Evolutionary conservation across 176 grass and related monocot genomes (phyloP).

Genomic region (Oryza brachyantha): DNA sequence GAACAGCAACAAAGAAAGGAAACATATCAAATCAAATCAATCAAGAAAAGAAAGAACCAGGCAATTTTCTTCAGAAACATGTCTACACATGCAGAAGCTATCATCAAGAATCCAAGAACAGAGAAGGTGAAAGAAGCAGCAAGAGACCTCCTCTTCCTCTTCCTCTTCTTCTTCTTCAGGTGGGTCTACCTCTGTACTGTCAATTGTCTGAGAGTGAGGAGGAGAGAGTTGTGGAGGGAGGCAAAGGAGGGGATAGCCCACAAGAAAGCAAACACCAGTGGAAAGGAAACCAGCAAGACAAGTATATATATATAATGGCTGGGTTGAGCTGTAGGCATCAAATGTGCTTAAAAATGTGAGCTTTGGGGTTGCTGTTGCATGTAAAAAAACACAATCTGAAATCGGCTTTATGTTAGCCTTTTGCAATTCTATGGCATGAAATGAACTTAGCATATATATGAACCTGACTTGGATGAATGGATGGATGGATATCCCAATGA

Average conservation of each 20-base stretch:
- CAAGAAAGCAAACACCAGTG: slow-evolving; percentile 33
- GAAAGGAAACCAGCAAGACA: no score
- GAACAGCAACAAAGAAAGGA: background rate
- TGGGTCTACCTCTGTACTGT: slow-evolving; percentile 37
- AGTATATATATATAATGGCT: slow-evolving; percentile 30
- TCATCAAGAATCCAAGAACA: slow-evolving; percentile 18
- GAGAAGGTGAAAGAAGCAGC: background rate
- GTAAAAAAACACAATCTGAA: slow-evolving; percentile 29
- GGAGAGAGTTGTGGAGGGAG: slow-evolving; percentile 24
- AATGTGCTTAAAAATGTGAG: slow-evolving; percentile 26
- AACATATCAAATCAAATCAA: background rate
- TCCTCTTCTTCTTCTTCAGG: background rate
- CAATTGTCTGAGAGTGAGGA: slow-evolving; percentile 12
- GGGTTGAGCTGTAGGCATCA: slow-evolving; percentile 39
- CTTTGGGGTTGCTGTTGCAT: slow-evolving; percentile 22
- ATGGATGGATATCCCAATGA: slow-evolving; percentile 57
- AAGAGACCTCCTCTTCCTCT: slow-evolving; percentile 28
- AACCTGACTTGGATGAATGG: slow-evolving; percentile 39
- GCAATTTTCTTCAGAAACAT: background rate
- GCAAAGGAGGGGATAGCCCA: slow-evolving; percentile 12
- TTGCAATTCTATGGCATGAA: slow-evolving; percentile 25
- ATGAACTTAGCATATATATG: slow-evolving; percentile 31
- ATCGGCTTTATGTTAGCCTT: slow-evolving; percentile 17
- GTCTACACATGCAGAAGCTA: background rate
- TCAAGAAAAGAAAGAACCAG: background rate